Evolutionary conservation across 2,329 filamentous ascomycete species (phyloP), one percentile per base, ranked within the genome.

Genomic region (Colletotrichum chlorophyti): DNA sequence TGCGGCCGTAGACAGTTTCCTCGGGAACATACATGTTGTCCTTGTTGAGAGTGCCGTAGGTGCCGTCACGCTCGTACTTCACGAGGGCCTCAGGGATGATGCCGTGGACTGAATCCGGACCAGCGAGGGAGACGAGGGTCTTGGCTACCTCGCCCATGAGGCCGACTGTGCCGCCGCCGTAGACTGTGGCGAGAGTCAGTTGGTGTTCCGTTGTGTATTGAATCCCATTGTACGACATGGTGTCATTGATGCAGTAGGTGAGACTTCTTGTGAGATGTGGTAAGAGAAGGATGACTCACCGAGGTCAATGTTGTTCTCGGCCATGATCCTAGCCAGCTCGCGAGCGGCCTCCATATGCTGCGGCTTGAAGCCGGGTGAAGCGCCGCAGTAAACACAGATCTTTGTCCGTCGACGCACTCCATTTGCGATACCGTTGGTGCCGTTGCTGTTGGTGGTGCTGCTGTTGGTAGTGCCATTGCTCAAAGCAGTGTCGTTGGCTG

Each of bases 141-240:
- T 89, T 89, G 41, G 95, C 92, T 10, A 98, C 76, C 71, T 97
- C 93, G 70, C 95, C 95, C 95, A 99, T 99, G 41, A 99, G 83
- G 9, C 95, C 95, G 32, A 92, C 87, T 3, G 94, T 98, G 69
- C 95, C 95, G 65, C 95, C 95, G 65, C 95, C 95, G 74, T 98
- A 99, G 64, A 98, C 93, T 86, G 41, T 24, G 53, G 32, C 34
- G 23, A 53, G 15, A 41, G 60, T 63, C 46, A 63, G 58, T 45
- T 15, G 3, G 15, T 21, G 17, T 17, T 6, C 8, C 26, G 3
- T 40, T 35, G 21, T 24, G n/a, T 12, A 23, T n/a, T 12, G 40
- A 7, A 15, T 29, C 15, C 24, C 12, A 2, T 19, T 19, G 24
- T 29, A 19, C 31, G 35, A 35, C 43, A 48, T 38, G 23, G 24